Evolutionary conservation across 1,284 basidiomycete species (phyloP), one percentile per base, ranked within the genome.

Genomic region (Puccinia hordei): DNA sequence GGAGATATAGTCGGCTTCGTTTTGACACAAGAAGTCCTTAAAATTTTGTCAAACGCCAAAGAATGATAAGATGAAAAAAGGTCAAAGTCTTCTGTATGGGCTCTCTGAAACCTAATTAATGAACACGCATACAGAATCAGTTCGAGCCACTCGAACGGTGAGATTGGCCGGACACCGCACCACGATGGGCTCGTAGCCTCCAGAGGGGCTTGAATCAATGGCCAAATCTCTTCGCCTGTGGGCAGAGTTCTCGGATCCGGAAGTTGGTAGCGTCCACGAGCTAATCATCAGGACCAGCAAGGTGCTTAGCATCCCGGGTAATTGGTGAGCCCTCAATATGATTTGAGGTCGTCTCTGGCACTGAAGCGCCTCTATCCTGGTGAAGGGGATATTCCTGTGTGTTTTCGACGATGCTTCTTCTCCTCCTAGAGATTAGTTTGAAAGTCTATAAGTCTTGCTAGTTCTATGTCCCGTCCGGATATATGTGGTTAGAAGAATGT

Each of bases 161-260:
- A 76, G 63, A 53, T 65, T 65, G 17, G 63, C 33, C 15, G 63
- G 75, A 38, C 75, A 78, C n/a, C 17, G 30, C 46, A 78, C 75
- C 35, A 33, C 22, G 44, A 69, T 44, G 27, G 75, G 75, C 44
- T 46, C 75, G 35, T 78, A 78, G 13, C 65, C 65, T 13, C 53
- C 63, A 22, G 75, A 68, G 2, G 75, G 75, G 19, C 61, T 57
- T 35, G 33, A 30, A 22, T 68, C 63, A 55, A 68, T 68, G 5
- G 75, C 75, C 35, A 30, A 33, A 27, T 55, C 44, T 24, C 75
- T 38, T 22, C 75, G 75, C n/a, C 44, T 24, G 44, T 49, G 73
- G 35, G 17, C 30, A 41, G 53, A 73, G 27, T 53, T 73, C 49
- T 22, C 53, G 59, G 15, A 24, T 17, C n/a, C n/a, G 17, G 66